Evolutionary conservation across 225 moss, liverwort and hornwort species (phyloP).

Genomic region (Asterella californica): DNA sequence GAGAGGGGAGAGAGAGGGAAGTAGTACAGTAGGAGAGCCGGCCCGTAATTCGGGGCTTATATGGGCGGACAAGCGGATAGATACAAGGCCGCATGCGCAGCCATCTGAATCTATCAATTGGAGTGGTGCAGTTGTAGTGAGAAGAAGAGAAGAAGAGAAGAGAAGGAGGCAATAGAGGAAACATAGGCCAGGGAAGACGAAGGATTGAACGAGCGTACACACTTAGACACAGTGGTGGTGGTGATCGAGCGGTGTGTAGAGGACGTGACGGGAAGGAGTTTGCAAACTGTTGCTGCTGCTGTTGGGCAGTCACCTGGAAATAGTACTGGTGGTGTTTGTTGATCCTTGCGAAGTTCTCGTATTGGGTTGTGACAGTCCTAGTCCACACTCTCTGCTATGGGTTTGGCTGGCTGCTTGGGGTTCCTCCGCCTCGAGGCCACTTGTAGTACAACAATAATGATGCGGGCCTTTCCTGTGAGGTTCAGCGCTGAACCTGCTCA

Average conservation of each 20-base stretch:
- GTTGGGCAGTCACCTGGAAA: background rate
- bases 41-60: slow-evolving; percentile 29
- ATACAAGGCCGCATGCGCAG: slow-evolving; percentile 20
- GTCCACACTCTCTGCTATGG: slow-evolving; percentile 25
- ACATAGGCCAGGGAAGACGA: background rate
- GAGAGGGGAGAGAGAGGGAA: background rate
- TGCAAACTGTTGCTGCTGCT: slow-evolving; percentile 2
- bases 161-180: background rate
- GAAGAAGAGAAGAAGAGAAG: background rate
- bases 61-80: slow-evolving; percentile 24
- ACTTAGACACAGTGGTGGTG: background rate
- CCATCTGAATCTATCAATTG: slow-evolving; percentile 24
- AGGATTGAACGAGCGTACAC: background rate
- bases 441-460: slow-evolving; percentile 25
- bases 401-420: slow-evolving; percentile 19
- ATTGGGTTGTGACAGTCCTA: slow-evolving; percentile 2
- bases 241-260: background rate
- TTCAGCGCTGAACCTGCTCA: slow-evolving; percentile 35
- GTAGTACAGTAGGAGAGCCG: slow-evolving; percentile 19
- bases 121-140: background rate
- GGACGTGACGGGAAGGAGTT: background rate
- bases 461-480: slow-evolving; percentile 27
- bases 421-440: slow-evolving; percentile 14
- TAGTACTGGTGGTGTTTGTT: background rate
- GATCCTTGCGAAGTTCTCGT: background rate